Evolutionary conservation across 176 grass and related monocot species (phyloP).

Genomic region (Ensete glaucum): DNA sequence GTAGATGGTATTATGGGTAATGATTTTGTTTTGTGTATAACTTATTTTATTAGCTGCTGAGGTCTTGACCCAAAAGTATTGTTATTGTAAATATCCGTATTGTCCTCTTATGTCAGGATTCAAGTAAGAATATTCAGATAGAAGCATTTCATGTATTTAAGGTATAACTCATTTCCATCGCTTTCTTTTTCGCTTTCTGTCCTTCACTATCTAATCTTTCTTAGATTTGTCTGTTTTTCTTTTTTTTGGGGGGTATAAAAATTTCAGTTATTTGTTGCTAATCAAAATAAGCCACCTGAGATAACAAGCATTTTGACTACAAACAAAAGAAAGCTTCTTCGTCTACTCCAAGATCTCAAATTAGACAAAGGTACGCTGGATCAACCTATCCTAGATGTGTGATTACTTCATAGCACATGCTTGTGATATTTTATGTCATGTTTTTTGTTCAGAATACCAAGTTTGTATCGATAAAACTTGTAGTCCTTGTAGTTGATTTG

Average conservation of each 20-base stretch:
- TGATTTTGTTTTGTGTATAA: not conserved
- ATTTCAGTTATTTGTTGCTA: conserved; percentile 78
- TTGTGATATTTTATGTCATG: not conserved
- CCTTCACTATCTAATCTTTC: conserved; percentile 11
- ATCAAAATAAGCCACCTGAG: conserved; percentile 73
- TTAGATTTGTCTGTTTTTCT: conserved; percentile 9
- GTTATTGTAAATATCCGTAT: not conserved
- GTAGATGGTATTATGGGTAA: not conserved
- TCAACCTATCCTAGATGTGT: not conserved
- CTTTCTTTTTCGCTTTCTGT: conserved; percentile 2
- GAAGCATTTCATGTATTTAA: conserved; percentile 97
- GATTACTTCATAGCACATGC: not conserved
- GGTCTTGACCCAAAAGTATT: not conserved
- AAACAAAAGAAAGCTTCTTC: conserved; percentile 92
- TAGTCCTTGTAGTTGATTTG: not conserved
- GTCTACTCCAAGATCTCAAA: conserved; percentile 68
- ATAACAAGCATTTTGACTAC: conserved; percentile 66
- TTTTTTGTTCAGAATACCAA: not conserved
- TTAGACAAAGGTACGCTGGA: conserved; percentile 66
- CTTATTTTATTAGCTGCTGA: not conserved
- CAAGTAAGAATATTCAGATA: conserved; percentile 89
- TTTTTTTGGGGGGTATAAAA: not conserved
- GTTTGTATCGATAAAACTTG: too few relatives aligned
- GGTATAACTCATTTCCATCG: conserved; percentile 25
- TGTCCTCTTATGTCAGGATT: conserved; percentile 39